phyloP scores from a whole-genome alignment of 305 asterid genomes.

The Striga hermonthica region DNA sequence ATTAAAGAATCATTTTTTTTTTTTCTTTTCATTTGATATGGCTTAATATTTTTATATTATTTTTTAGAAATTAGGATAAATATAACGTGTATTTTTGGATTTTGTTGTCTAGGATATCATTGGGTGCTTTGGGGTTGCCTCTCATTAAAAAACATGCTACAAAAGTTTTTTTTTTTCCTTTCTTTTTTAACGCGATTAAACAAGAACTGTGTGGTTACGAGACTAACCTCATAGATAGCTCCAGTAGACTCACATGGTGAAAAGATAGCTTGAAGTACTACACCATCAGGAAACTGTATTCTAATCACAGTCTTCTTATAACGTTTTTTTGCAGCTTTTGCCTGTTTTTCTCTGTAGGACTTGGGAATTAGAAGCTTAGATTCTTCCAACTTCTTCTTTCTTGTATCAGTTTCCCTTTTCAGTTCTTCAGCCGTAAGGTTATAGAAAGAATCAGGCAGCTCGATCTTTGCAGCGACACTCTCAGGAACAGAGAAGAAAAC shows the following conservation, averaged over 20 bases:
- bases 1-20: too few relatives aligned
- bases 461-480: constrained; percentile 76
- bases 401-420: constrained; percentile 71
- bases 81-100: too few relatives aligned
- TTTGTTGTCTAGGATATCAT: too few relatives aligned
- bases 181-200: background rate
- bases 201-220: background rate
- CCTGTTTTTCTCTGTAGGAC: constrained; percentile 84
- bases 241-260: constrained; percentile 67
- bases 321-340: constrained; percentile 68
- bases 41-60: too few relatives aligned
- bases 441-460: constrained; percentile 82
- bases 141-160: too few relatives aligned
- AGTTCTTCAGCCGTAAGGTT: constrained; percentile 67
- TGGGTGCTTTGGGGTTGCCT: too few relatives aligned
- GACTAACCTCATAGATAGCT: constrained; percentile 74
- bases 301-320: constrained; percentile 68
- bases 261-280: constrained; percentile 83
- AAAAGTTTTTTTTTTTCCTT: too few relatives aligned
- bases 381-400: constrained; percentile 77
- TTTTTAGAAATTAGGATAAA: too few relatives aligned
- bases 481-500: constrained; percentile 91
- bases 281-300: constrained; percentile 87
- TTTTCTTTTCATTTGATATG: too few relatives aligned
- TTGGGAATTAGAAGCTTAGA: constrained; percentile 88